A percentile compares a stretch with the other conserved stretches of the same genome.
These are phyloP conservation scores for Diutina neorugosa DNA, from an alignment of 1,139 yeast genomes.

Conservation along the genomic window DNA sequence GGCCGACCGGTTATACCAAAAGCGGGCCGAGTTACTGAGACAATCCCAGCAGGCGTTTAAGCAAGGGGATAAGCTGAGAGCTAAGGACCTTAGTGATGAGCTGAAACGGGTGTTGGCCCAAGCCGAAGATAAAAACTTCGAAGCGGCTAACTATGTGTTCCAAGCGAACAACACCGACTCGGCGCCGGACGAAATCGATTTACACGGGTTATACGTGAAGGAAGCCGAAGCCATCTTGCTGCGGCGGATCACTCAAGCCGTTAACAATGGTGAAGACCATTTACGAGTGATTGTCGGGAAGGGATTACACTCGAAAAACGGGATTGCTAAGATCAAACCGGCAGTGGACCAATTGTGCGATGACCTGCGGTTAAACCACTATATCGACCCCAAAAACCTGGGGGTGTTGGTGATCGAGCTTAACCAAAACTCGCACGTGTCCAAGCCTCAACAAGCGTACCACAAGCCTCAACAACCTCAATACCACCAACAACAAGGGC, in stretches of 20 bases:
- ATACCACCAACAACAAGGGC: conserved; percentile 9
- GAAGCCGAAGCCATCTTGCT: conserved; percentile 77
- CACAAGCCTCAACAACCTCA: conserved; percentile 17
- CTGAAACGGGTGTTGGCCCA: conserved; percentile 46
- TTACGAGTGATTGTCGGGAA: conserved; percentile 82
- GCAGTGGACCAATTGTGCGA: conserved; percentile 72
- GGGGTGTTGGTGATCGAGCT: conserved; percentile 75
- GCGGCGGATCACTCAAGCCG: conserved; percentile 58
- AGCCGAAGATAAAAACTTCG: conserved; percentile 59
- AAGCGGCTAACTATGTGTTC: conserved; percentile 89
- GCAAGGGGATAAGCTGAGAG: conserved; percentile 58
- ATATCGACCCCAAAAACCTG: conserved; percentile 56
- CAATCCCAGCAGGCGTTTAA: conserved; percentile 72
- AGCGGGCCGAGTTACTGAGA: conserved; percentile 42
- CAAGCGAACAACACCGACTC: conserved; percentile 81
- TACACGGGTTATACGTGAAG: conserved; percentile 83
- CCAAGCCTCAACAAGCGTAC: conserved; percentile 29
- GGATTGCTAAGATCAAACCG: conserved; percentile 81
- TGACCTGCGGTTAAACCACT: conserved; percentile 47
- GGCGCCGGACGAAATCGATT: conserved; percentile 73
- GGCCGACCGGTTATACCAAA: conserved; percentile 58
- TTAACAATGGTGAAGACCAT: conserved; percentile 43
- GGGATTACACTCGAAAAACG: conserved; percentile 73
- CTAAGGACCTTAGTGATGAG: conserved; percentile 60
- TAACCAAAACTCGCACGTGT: conserved; percentile 23